phyloP scores from a whole-genome alignment of 805 yeast species.

The Candida ovalis region DNA sequence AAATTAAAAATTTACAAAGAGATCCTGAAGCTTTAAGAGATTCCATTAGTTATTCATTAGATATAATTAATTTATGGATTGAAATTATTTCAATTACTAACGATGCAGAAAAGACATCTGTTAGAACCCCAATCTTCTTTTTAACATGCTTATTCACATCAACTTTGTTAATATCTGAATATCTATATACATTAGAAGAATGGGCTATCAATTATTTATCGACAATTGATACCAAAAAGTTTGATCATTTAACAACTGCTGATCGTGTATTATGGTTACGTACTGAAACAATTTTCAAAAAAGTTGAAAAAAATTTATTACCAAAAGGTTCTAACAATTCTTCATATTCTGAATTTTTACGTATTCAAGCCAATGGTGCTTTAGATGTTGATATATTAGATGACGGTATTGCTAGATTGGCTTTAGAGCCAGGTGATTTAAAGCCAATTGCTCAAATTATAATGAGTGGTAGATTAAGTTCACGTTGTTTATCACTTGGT shows the following conservation, averaged over 20 bases:
- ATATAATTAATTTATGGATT: conserved; percentile 65
- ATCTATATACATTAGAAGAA: conserved; percentile 51
- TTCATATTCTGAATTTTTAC: conserved; percentile 55
- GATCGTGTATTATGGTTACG: conserved; percentile 66
- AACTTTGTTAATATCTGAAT: conserved; percentile 59
- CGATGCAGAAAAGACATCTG: conserved; percentile 62
- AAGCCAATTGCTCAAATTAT: conserved; percentile 46
- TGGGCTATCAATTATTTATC: conserved; percentile 39
- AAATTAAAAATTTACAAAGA: conserved; percentile 41
- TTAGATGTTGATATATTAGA: conserved; percentile 47
- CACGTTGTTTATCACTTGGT: conserved; percentile 62
- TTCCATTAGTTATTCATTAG: conserved; percentile 53
- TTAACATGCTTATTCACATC: conserved; percentile 67
- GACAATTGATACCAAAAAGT: conserved; percentile 20
- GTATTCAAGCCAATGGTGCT: conserved; percentile 58
- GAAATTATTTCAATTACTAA: conserved; percentile 62
- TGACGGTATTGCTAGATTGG: conserved; percentile 47
- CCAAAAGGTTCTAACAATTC: conserved; percentile 49
- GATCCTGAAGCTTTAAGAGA: conserved; percentile 66
- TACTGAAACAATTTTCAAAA: conserved; percentile 55
- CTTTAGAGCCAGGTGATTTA: conserved; percentile 42
- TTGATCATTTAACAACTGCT: conserved; percentile 26
- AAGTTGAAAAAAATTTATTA: conserved; percentile 55
- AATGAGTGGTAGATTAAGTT: conserved; percentile 46
- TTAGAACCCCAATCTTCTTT: conserved; percentile 73